Base-by-base conservation (phyloP, 257 asterid species). In the Anisodus tanguticus region DNA sequence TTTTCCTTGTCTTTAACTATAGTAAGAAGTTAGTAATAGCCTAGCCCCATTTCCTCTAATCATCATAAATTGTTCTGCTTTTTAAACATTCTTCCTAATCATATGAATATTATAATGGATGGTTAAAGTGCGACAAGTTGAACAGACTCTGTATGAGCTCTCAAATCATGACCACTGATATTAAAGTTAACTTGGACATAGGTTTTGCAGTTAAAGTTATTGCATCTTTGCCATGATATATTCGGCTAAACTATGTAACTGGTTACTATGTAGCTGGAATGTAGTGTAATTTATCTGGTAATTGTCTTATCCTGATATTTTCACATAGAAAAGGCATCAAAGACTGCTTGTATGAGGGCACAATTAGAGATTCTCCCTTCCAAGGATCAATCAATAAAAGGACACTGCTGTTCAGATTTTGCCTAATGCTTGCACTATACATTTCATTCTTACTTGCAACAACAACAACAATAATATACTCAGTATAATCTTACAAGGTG, bases 121-220 rank as follows among this genome's bases (percentile, higher is more conserved):
- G n/a, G 6, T 59, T n/a, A 17, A 3, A 5, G 5, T 16, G 17
- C 7, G 66, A 59, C 6, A 59, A 59, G 66, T 9, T 17, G 16
- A 5, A 9, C 1, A 58, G 16, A 22, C 16, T 49, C 7, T 49
- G 8, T 59, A 59, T 59, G n/a, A n/a, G n/a, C n/a, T n/a, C n/a
- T 58, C 63, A 58, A 58, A 58, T 13, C 19, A 57, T 16, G 63
- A 16, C 5, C 63, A n/a, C n/a, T n/a, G n/a, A n/a, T n/a, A n/a
- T n/a, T n/a, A n/a, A n/a, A n/a, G n/a, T n/a, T n/a, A n/a, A n/a
- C n/a, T n/a, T n/a, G n/a, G n/a, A n/a, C n/a, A n/a, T n/a, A n/a
- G n/a, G 2, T 58, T 60, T 60, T 60, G 68, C 68, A 60, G 78
- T 69, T 69, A 16, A 68, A 37, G 76, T 51, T 68, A 68, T 13